Evolutionary conservation across 2,329 filamentous ascomycete species (phyloP).

Genomic region (Pestalotiopsis sp.): DNA sequence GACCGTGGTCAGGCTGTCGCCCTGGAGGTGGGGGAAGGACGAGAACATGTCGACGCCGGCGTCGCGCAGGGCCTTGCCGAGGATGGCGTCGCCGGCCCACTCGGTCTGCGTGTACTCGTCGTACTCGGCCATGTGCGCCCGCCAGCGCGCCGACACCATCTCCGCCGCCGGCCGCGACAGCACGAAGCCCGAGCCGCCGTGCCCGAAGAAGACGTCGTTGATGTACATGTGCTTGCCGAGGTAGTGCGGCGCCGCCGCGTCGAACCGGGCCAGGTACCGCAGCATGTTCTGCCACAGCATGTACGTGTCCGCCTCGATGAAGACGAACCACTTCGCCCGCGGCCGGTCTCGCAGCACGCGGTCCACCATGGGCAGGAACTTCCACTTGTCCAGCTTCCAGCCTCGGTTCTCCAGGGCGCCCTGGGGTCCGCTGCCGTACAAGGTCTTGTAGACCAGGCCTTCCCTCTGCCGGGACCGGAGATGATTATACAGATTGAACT

Average conservation of each 20-base stretch:
- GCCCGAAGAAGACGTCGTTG: constrained; percentile 50
- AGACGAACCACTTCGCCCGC: constrained; percentile 59
- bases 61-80: constrained; percentile 49
- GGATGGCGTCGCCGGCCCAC: constrained; percentile 52
- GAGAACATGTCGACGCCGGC: constrained; percentile 44
- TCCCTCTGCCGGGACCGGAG: constrained; percentile 43
- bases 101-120: constrained; percentile 46
- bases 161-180: constrained; percentile 52
- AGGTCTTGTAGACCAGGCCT: constrained; percentile 29
- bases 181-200: constrained; percentile 56
- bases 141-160: constrained; percentile 43
- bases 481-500: constrained; percentile 55
- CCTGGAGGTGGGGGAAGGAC: constrained; percentile 48
- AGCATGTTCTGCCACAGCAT: constrained; percentile 55
- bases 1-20: constrained; percentile 39
- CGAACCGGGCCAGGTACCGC: constrained; percentile 52
- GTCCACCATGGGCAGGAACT: constrained; percentile 57
- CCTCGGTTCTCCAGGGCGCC: constrained; percentile 41
- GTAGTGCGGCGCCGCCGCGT: constrained; percentile 50
- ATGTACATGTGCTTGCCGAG: constrained; percentile 57
- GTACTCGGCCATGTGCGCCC: constrained; percentile 40
- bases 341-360: constrained; percentile 41
- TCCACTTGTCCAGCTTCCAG: constrained; percentile 60
- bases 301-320: constrained; percentile 62
- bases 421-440: constrained; percentile 29